Base-by-base conservation (phyloP, 352 stramenopile genomes). In the Elongisporangium senticosum region DNA sequence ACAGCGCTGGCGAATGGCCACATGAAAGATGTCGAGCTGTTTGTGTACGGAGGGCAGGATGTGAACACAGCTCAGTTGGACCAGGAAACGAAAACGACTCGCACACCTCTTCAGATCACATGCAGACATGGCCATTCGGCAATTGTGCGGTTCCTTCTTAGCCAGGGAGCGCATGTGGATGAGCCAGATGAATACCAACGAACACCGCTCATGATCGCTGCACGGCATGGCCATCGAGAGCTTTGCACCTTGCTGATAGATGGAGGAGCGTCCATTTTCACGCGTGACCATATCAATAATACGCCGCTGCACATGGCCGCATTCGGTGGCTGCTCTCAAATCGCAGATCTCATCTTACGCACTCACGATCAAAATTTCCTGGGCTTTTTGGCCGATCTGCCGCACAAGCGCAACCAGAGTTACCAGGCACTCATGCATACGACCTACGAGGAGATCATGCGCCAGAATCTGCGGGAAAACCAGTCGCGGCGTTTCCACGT, bases 231-330 rank as follows among this genome's bases (percentile, higher is more conserved):
- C 2, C 75, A 83, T 59, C 76, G 67, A n/a, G 74, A 77, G 24
- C 58, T 89, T 37, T 81, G 66, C 21, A 40, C 63, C 14, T 56
- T 84, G 51, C 58, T 92, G 19, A 48, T 92, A 0, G 50, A 68
- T 4, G 54, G 77, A 7, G 69, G 62, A 0, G 75, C 74, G 17
- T 73, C 72, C 17, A 74, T 89, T 15, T 75, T 86, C 26, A 61
- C 62, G 6, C 22, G 71, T 14, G 82, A 92, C 55, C 80, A 81
- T 19, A 55, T 90, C n/a, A 75, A 77, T 51, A 89, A 90, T 55
- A 86, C 80, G 11, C 61, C 74, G 7, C 52, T 93, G 49, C 83
- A 93, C 49, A 79, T 83, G 58, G 80, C 78, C n/a, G 83, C 83
- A 1, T 76, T 76, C 33, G 78, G 74, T 14, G 83, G 83, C 2